phyloP scores from a whole-genome alignment of 2,329 filamentous ascomycete species.

The Verticillium klebahnii region DNA sequence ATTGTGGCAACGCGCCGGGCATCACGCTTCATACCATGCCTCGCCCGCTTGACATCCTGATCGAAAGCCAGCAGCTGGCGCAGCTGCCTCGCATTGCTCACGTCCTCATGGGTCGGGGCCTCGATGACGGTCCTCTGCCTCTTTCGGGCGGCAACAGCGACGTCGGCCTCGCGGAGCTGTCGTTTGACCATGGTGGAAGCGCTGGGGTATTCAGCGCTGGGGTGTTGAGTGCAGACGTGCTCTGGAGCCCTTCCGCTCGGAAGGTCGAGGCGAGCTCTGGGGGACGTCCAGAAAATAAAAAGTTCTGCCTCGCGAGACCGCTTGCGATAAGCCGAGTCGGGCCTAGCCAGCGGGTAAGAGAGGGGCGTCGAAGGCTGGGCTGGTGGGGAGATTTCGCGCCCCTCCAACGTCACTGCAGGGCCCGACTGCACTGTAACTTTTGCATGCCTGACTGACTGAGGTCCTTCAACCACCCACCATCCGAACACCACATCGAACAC shows the following conservation, averaged over 20 bases:
- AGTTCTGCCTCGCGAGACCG: conserved; percentile 13
- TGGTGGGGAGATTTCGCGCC: neutral
- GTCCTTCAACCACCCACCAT: too few species aligned
- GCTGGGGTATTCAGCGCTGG: neutral
- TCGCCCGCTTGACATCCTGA: conserved; percentile 62
- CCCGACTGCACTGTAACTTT: neutral
- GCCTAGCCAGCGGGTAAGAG: conserved; percentile 7
- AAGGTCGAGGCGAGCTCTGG: neutral
- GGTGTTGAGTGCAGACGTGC: neutral
- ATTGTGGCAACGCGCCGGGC: neutral
- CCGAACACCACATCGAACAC: neutral
- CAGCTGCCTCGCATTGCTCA: conserved; percentile 62
- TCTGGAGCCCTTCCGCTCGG: neutral
- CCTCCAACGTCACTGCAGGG: conserved; percentile 2
- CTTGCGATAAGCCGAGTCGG: neutral
- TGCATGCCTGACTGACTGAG: too few species aligned
- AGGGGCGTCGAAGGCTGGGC: neutral
- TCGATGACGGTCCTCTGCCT: conserved; percentile 54
- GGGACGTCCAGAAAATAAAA: conserved; percentile 11
- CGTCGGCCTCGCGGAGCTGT: conserved; percentile 32
- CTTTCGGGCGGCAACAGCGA: conserved; percentile 40
- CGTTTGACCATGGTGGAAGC: conserved; percentile 40
- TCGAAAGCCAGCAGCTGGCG: conserved; percentile 65
- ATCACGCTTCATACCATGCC: conserved; percentile 49
- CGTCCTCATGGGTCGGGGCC: conserved; percentile 54